Conservation (phyloP, 225 moss, liverwort and hornwort genomes). For the Neckera pumila region DNA sequence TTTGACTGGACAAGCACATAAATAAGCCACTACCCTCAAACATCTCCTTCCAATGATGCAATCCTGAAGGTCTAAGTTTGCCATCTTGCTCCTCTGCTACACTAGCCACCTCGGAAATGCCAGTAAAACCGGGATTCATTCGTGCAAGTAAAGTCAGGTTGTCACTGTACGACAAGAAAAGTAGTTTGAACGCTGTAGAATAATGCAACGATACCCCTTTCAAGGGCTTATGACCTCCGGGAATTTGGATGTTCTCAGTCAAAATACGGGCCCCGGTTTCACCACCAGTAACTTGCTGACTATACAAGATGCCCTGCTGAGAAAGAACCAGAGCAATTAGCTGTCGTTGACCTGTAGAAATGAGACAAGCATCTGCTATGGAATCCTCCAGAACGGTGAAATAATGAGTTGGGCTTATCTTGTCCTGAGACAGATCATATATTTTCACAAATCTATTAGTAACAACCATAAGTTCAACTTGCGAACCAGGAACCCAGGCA, state of each 20-base stretch:
- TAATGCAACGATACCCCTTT: conserved; percentile 73
- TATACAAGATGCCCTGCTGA: conserved; percentile 93
- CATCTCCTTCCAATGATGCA: conserved; percentile 99
- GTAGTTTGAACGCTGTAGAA: conserved; percentile 65
- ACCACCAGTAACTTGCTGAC: conserved; percentile 65
- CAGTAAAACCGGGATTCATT: conserved; percentile 52
- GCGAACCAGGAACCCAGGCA: conserved; percentile 97
- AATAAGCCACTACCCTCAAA: conserved; percentile 91
- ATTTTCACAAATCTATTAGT: conserved; percentile 93
- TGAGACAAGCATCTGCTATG: conserved; percentile 90
- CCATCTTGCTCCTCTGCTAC: conserved; percentile 83
- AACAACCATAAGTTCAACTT: conserved; percentile 98
- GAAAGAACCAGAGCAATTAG: conserved; percentile 83
- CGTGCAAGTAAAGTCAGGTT: conserved; percentile 74
- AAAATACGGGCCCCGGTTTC: conserved; percentile 84
- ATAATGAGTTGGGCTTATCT: conserved; percentile 87
- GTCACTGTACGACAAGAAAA: conserved; percentile 77
- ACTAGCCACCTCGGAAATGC: conserved; percentile 60
- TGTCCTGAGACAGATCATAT: conserved; percentile 93
- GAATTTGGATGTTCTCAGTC: conserved; percentile 94
- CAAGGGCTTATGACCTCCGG: conserved; percentile 55
- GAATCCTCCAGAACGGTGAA: conserved; percentile 94
- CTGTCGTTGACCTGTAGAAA: conserved; percentile 75
- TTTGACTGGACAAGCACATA: conserved; percentile 79
- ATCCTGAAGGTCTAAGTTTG: conserved; percentile 64